Conservation (phyloP, 2,329 filamentous ascomycete species). For the Fusarium sp. region DNA sequence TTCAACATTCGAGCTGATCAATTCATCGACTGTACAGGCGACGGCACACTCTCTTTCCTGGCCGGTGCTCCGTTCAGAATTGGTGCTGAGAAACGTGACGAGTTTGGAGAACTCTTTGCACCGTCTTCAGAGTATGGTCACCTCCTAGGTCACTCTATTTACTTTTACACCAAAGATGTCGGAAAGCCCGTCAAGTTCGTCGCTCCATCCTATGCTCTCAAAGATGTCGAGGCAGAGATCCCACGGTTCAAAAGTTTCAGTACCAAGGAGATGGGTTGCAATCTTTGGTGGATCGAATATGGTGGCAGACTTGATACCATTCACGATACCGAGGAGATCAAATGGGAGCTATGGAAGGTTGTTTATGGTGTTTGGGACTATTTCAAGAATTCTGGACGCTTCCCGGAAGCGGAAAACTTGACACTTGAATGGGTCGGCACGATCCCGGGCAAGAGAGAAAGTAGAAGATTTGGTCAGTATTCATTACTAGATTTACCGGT, state of each 20-base stretch:
- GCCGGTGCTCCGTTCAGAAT: conserved; percentile 19
- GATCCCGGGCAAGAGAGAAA: conserved; percentile 16
- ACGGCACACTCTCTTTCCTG: conserved; percentile 18
- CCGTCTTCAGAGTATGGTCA: conserved; percentile 20
- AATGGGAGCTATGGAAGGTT: conserved; percentile 26
- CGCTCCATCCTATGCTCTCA: conserved; percentile 12
- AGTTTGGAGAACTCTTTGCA: conserved; percentile 14
- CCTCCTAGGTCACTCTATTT: conserved; percentile 22
- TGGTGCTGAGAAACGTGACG: conserved; percentile 19
- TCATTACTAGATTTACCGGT: fast-evolving
- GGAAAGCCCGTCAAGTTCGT: conserved; percentile 18
- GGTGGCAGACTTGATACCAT: conserved; percentile 24
- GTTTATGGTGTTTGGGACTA: conserved; percentile 28
- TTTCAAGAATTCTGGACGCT: conserved; percentile 19
- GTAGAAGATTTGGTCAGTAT: conserved; percentile 12
- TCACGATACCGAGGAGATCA: conserved; percentile 19
- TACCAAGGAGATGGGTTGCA: conserved; percentile 17
- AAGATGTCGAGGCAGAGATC: conserved; percentile 10
- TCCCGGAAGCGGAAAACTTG: conserved; percentile 13
- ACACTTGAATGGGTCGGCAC: conserved; percentile 27
- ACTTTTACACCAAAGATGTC: conserved; percentile 22
- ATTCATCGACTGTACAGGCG: conserved; percentile 23
- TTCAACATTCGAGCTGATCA: conserved; percentile 12
- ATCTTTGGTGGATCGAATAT: conserved; percentile 29
- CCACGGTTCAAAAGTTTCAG: conserved; percentile 24